These are phyloP conservation scores for Trichosanthes cucumerina DNA, from an alignment of 306 rosid genomes.

Conservation along the genomic window DNA sequence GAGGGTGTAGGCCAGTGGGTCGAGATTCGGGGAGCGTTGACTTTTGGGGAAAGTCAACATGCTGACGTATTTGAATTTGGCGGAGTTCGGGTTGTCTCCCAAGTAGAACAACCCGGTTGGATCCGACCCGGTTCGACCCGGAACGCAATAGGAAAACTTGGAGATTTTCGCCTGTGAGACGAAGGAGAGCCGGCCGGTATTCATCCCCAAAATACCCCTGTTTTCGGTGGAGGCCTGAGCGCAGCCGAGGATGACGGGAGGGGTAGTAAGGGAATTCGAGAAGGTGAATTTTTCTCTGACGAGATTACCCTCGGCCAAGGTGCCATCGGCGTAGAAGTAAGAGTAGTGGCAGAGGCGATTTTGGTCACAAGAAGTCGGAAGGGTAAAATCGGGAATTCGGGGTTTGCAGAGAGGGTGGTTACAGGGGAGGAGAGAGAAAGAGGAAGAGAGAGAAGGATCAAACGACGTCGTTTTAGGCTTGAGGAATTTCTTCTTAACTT, in stretches of 20 bases:
- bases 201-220: conserved; percentile 95
- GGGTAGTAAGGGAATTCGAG: conserved; percentile 49
- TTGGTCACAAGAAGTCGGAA: conserved; percentile 79
- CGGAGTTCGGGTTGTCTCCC: conserved; percentile 58
- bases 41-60: conserved; percentile 35
- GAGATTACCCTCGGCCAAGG: conserved; percentile 85
- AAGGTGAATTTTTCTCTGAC: conserved; percentile 53
- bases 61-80: conserved; percentile 29
- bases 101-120: conserved; percentile 60
- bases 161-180: conserved; percentile 59
- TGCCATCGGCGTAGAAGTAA: conserved; percentile 87
- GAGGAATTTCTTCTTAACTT: neutral
- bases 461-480: conserved; percentile 31
- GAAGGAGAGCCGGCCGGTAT: conserved; percentile 52
- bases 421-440: conserved; percentile 68
- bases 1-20: conserved; percentile 59
- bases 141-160: conserved; percentile 77
- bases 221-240: conserved; percentile 39
- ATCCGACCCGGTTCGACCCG: conserved; percentile 17
- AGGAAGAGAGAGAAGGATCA: conserved; percentile 74
- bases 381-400: conserved; percentile 73
- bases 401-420: conserved; percentile 78
- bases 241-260: conserved; percentile 73
- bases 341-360: conserved; percentile 90
- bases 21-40: conserved; percentile 79